These are phyloP conservation scores for Ogataea philodendri DNA, from an alignment of 805 yeast genomes.

Conservation along the genomic window DNA sequence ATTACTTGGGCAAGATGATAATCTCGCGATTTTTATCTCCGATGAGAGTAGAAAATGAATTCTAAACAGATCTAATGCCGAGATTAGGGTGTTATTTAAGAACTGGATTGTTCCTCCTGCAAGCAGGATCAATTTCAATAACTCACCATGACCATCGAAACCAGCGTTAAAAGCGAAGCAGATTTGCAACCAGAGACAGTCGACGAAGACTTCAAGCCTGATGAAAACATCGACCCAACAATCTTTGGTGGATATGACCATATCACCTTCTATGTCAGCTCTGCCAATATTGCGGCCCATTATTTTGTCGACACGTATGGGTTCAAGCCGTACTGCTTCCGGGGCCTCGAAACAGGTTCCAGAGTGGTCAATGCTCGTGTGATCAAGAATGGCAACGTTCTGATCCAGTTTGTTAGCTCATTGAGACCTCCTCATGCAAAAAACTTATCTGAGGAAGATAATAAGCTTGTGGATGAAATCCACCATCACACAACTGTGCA, in stretches of 20 bases:
- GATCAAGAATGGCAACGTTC: slow-evolving; percentile 52
- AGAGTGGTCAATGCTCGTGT: slow-evolving; percentile 56
- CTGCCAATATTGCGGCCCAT: slow-evolving; percentile 61
- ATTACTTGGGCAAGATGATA: too few relatives aligned
- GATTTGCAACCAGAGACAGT: too few relatives aligned
- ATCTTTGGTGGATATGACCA: slow-evolving; percentile 51
- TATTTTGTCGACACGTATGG: slow-evolving; percentile 59
- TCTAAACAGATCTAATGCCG: too few relatives aligned
- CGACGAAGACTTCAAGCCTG: slow-evolving; percentile 2
- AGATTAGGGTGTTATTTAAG: too few relatives aligned
- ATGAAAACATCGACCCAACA: slow-evolving; percentile 5
- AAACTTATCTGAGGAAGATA: slow-evolving; percentile 11
- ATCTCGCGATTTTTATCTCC: too few relatives aligned
- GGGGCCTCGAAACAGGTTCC: slow-evolving; percentile 69
- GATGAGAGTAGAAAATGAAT: too few relatives aligned
- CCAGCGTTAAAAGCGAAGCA: too few relatives aligned
- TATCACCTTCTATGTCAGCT: slow-evolving; percentile 69
- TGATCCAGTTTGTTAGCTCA: slow-evolving; percentile 47
- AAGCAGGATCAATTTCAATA: background rate
- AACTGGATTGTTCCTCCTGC: too few relatives aligned
- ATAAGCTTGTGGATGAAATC: slow-evolving; percentile 32
- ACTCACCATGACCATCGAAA: background rate
- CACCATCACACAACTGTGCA: slow-evolving; percentile 51
- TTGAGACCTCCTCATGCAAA: slow-evolving; percentile 28
- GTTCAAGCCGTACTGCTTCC: slow-evolving; percentile 58